Base-by-base conservation (phyloP, 208 protist species). In the Crithidia mellificae region DNA sequence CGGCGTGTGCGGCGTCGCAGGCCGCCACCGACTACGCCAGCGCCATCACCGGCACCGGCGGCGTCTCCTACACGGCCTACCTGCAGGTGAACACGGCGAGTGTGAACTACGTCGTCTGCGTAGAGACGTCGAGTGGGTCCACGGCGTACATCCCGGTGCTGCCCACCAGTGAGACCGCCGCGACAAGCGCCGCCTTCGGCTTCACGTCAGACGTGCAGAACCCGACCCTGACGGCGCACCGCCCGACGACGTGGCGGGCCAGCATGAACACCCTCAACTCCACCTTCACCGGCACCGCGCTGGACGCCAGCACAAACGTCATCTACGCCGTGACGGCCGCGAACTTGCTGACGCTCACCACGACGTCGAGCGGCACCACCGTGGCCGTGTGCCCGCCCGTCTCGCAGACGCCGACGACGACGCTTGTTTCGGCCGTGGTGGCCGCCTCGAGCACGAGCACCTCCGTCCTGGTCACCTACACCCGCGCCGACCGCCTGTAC, bases 41-140 rank as follows among this genome's bases (percentile, higher is more conserved):
- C 30, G 57, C 77, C 39, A 22, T 74, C 27, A 47, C 73, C n/a
- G 54, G 30, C 29, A 78, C 24, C 55, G 63, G 63, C 29, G 63
- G 47, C 24, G 63, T 51, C 29, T 65, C 50, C 5, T 69, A 61
- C 25, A 70, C 69, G 20, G 32, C 81, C 7, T 74, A 62, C 39
- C 59, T 74, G 22, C 61, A 74, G 47, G 74, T 74, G 14, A 61
- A 22, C 47, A 57, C 50, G 34, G 64, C 69, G 44, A 62, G 43
- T 53, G 53, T 69, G 30, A 77, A 63, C 63, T 92, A 93, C 61
- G 72, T 96, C 22, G 58, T 96, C 0, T 96, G 91, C 46, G 83
- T 88, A 14, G 55, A 70, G 15, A 62, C 75, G 19, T 56, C 66
- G 24, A 81, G 64, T 49, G 70, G 49, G 62, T 50, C 55, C 15